Conservation (phyloP, 2,329 filamentous ascomycete species). For the Xylogone sp. region DNA sequence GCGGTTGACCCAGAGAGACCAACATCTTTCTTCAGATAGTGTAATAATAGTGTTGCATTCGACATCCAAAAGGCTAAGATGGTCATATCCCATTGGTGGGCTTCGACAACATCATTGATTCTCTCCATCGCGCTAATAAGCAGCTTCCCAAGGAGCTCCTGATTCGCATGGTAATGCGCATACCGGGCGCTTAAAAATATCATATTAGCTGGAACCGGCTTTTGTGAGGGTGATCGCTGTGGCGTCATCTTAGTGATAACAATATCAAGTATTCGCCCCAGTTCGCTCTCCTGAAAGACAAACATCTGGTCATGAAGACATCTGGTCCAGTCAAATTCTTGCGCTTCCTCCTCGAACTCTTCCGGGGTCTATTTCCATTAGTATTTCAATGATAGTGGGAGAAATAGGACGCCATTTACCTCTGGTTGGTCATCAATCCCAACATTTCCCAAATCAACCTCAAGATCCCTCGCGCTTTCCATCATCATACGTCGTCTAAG, state of each 20-base stretch:
- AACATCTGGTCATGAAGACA: constrained; percentile 99
- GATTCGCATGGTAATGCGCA: constrained; percentile 91
- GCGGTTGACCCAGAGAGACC: constrained; percentile 77
- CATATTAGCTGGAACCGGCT: constrained; percentile 95
- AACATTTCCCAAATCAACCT: constrained; percentile 93
- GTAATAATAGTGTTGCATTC: constrained; percentile 89
- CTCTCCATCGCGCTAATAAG: constrained; percentile 87
- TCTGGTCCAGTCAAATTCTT: constrained; percentile 93
- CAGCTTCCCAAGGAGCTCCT: constrained; percentile 76
- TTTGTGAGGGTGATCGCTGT: constrained; percentile 92
- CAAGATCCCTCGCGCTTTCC: constrained; percentile 94
- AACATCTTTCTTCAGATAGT: constrained; percentile 93
- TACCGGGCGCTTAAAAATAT: constrained; percentile 94
- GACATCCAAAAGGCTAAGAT: constrained; percentile 99
- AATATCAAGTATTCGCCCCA: constrained; percentile 88
- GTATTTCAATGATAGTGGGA: constrained; percentile 19
- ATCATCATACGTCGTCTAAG: constrained; percentile 98
- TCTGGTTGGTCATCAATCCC: constrained; percentile 95
- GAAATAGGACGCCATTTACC: constrained; percentile 43
- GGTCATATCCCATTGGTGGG: constrained; percentile 98
- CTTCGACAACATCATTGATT: constrained; percentile 95
- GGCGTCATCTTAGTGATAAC: constrained; percentile 98
- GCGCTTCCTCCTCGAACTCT: constrained; percentile 81
- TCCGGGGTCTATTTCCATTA: constrained; percentile 55
- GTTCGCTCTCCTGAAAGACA: constrained; percentile 92